Conservation (phyloP, 176 grass and related monocot genomes). For the Echinochloa phyllopogon region DNA sequence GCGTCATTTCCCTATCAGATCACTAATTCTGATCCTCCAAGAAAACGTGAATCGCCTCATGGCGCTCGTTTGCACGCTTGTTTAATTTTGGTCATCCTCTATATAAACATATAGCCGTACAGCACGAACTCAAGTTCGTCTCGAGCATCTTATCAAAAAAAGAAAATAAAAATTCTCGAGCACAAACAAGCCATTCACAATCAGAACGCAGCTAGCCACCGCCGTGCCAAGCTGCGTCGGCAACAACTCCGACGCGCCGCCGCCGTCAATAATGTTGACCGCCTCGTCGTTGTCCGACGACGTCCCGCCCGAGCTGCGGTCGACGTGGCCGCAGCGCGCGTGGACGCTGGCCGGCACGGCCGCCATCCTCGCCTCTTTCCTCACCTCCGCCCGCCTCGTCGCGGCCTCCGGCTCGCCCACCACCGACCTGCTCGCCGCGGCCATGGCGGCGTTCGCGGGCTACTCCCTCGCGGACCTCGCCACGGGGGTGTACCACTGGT, state of each 20-base stretch:
- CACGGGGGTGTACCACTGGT: constrained; percentile 81
- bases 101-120: neutral
- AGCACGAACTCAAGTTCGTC: neutral
- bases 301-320: constrained; percentile 41
- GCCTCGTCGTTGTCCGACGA: neutral
- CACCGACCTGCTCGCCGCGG: constrained; percentile 17
- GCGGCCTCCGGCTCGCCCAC: constrained; percentile 29
- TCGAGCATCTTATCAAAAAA: too few relatives aligned
- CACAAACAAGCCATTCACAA: neutral
- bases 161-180: too few relatives aligned
- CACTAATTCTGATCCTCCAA: too few relatives aligned
- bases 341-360: constrained; percentile 49
- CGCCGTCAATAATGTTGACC: neutral
- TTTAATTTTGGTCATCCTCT: neutral
- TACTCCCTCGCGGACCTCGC: constrained; percentile 79
- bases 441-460: constrained; percentile 32
- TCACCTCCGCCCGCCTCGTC: neutral
- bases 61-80: too few relatives aligned
- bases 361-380: neutral
- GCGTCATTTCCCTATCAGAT: too few relatives aligned
- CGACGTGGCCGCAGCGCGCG: constrained; percentile 69
- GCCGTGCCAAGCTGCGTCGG: neutral
- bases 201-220: neutral
- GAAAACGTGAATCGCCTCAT: too few relatives aligned
- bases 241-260: neutral